Base-by-base conservation (phyloP, 768 basidiomycete species). In the Dentipellis sp. region DNA sequence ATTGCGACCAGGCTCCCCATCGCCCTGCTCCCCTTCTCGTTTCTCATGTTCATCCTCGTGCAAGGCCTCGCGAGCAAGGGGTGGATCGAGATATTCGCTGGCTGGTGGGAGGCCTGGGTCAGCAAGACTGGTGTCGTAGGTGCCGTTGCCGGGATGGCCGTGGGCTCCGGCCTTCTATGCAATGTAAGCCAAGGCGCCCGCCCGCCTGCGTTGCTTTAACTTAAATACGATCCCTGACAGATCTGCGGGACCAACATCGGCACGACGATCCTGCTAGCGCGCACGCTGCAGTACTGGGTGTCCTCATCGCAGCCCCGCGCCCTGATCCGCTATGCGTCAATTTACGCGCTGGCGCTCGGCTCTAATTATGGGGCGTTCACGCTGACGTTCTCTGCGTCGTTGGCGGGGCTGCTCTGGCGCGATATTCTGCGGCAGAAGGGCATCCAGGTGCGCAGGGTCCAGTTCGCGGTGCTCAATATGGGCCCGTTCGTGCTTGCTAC, bases 1-100 rank as follows among this genome's bases (percentile, higher is more conserved):
- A 80, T 83, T 19, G 71, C 84, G 19, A 77, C 81, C 0, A 79
- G 85, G 17, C 75, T 94, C 0, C 94, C 93, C 0, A 82, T 93
- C 57, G 78, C 82, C 11, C 81, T 97, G 7, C 73, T 97, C 14
- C 91, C 91, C 0, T 98, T 98, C 65, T 90, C 93, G 0, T 93
- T 97, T 66, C 85, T 88, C 0, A 92, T 94, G 69, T 97, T 98
- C 72, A 91, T 97, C 61, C 81, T 98, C 56, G 91, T 95, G 56
- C 88, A 94, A 65, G 88, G 78, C 0, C 78, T 98, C 6, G 76
- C 83, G 11, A 77, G 82, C 58, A 83, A 86, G 57, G 92, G 92
- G 23, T 98, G 94, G 93, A 91, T 95, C 9, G 75, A 81, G 11
- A 76, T 94, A 21, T 95, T 94, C 65, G 86, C 83, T 0, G 62